Evolutionary conservation across 2,329 filamentous ascomycete genomes (phyloP), one percentile per base, ranked within the genome.

Genomic region (Arachnomyces sp.): DNA sequence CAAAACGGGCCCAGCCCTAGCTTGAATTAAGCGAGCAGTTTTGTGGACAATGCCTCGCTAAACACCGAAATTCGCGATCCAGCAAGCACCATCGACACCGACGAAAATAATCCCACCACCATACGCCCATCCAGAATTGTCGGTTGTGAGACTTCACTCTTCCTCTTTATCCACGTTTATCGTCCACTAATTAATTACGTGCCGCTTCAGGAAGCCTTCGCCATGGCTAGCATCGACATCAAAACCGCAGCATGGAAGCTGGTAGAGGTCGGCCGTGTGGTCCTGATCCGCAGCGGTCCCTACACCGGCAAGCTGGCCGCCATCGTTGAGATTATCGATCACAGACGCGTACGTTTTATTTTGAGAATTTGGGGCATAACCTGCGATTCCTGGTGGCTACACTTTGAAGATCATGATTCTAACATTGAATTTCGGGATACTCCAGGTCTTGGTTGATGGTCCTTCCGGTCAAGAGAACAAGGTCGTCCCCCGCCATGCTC

Each of bases 241-340:
- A 82, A 82, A 74, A 74, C 80, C 69, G 84, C 84, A 66, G 78
- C 81, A 71, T 93, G 88, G 88, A 89, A 89, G 78, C 79, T 88
- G 73, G 89, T 98, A 70, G 89, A 98, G 83, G 86, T 95, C 72
- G 92, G 92, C 82, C 88, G 92, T 69, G 82, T 98, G 66, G 84
- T 95, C 69, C 81, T 94, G 70, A 82, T 96, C 75, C 84, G 86
- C 71, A 74, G 78, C 66, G 84, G 88, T 65, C 81, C 82, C 60
- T 85, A 74, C 75, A 74, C 76, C 58, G 89, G 89, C 75, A 86
- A 86, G 69, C 80, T 96, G 61, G 93, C 89, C 63, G 76, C 82
- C 62, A 90, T 98, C 65, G 88, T 95, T 73, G 90, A 98, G 82
- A 96, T 98, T 73, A 92, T 98, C 75, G 92, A 98, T 76, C 90